These are phyloP conservation scores for Thuja plicata DNA, from an alignment of 83 land plant genomes.

Conservation along the genomic window DNA sequence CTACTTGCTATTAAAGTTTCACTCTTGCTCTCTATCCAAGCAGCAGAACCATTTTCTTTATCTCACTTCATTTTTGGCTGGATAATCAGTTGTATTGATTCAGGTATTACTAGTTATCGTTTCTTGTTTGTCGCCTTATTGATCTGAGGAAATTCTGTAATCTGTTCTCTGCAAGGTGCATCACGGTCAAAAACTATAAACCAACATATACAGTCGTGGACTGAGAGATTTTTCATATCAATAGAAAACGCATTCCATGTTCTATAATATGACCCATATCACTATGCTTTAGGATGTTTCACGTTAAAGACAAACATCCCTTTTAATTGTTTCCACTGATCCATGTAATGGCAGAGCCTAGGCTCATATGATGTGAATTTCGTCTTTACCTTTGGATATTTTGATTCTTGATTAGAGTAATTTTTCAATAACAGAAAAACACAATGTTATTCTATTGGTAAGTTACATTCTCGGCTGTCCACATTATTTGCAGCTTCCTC, in stretches of 20 bases:
- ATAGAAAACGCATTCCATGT: background rate
- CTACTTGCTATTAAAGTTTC: background rate
- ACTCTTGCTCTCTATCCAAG: background rate
- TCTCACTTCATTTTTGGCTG: background rate
- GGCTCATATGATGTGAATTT: background rate
- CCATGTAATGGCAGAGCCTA: background rate
- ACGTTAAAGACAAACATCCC: background rate
- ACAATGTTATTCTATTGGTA: background rate
- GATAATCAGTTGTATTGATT: background rate
- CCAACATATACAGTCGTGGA: background rate
- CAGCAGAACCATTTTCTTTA: background rate
- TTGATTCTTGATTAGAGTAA: background rate
- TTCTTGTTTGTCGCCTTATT: background rate
- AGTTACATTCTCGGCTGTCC: background rate
- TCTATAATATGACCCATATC: background rate
- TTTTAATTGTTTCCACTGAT: background rate
- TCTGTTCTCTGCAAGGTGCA: background rate
- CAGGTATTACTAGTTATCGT: background rate
- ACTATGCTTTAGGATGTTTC: background rate
- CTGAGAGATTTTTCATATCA: background rate
- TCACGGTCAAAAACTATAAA: background rate
- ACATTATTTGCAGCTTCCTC: constrained; percentile 27
- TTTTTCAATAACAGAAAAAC: background rate
- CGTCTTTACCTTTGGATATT: background rate
- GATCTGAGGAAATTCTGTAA: background rate